A percentile compares a stretch with the other conserved stretches of the same genome.
phyloP scores from a whole-genome alignment of 768 basidiomycete species.

The Amanita pseudoporphyria region DNA sequence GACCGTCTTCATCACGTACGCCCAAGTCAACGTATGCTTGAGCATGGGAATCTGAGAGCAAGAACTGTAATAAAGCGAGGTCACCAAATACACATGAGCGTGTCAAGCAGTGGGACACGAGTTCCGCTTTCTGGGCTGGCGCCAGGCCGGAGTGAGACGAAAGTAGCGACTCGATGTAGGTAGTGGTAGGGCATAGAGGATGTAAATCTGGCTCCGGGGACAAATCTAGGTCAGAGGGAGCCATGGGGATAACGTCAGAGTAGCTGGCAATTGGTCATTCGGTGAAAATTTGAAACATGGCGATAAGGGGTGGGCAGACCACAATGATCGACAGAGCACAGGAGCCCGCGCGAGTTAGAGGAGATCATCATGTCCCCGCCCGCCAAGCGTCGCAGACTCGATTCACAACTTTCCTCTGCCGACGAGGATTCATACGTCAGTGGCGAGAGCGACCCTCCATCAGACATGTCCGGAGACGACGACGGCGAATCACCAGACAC shows the following conservation, averaged over 20 bases:
- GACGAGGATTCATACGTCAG: slow-evolving; percentile 19
- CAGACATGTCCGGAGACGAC: slow-evolving; percentile 17
- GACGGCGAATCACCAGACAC: slow-evolving; percentile 33
- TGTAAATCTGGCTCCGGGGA: slow-evolving; percentile 72
- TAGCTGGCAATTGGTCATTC: slow-evolving; percentile 1
- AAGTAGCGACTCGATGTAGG: slow-evolving; percentile 53
- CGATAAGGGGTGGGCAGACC: slow-evolving; percentile 5
- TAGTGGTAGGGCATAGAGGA: slow-evolving; percentile 64
- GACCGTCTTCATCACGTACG: slow-evolving; percentile 76
- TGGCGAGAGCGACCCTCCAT: slow-evolving; percentile 14
- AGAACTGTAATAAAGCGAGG: slow-evolving; percentile 57
- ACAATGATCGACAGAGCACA: slow-evolving; percentile 5
- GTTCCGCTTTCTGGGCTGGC: slow-evolving; percentile 55
- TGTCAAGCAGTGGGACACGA: slow-evolving; percentile 64
- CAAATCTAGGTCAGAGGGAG: slow-evolving; percentile 33
- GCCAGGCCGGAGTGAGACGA: slow-evolving; percentile 59
- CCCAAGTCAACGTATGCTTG: slow-evolving; percentile 60
- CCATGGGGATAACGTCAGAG: not conserved
- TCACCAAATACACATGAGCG: slow-evolving; percentile 78
- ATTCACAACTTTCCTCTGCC: slow-evolving; percentile 13
- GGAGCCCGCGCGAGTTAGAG: slow-evolving; percentile 3
- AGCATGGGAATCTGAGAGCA: slow-evolving; percentile 59
- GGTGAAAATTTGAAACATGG: slow-evolving; percentile 3
- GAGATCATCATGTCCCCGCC: slow-evolving; percentile 32
- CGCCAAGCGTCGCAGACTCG: slow-evolving; percentile 43